Percentiles rank a stretch among this genome's conserved stretches.
Evolutionary conservation across 495 filamentous ascomycete genomes (phyloP).

Genomic region (Penicillium silybi): DNA sequence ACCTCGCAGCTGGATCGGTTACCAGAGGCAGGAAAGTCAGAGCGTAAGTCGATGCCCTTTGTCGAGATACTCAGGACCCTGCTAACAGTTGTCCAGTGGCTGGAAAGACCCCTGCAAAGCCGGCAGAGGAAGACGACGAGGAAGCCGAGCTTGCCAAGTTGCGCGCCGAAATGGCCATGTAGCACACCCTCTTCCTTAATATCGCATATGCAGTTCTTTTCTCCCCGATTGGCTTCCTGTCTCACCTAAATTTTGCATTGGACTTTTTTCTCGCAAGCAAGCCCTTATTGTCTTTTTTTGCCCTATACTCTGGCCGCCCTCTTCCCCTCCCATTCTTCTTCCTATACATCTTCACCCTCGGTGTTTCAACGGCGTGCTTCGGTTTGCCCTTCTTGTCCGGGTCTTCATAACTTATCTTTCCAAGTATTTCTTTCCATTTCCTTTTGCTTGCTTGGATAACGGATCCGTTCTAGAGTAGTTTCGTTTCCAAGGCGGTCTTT

Average conservation of each 20-base stretch:
- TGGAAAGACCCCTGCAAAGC: constrained; percentile 40
- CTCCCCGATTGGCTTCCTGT: constrained; percentile 3
- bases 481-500: neutral
- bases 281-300: constrained; percentile 4
- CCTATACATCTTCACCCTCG: constrained; percentile 15
- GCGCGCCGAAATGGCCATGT: constrained; percentile 96
- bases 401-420: neutral
- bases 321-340: neutral
- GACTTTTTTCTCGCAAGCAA: constrained; percentile 18
- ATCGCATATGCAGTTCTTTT: constrained; percentile 7
- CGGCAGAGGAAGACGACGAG: constrained; percentile 79
- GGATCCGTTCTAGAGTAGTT: neutral
- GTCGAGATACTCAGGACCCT: neutral
- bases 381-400: neutral
- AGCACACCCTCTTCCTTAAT: constrained; percentile 6
- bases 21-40: constrained; percentile 66
- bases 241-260: constrained; percentile 13
- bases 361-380: neutral
- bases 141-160: constrained; percentile 91
- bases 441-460: neutral
- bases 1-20: constrained; percentile 65
- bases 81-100: constrained; percentile 10
- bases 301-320: constrained; percentile 12
- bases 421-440: neutral
- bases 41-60: constrained; percentile 54